Base-by-base conservation (phyloP, 2,329 filamentous ascomycete genomes). In the Stemphylium lycopersici region DNA sequence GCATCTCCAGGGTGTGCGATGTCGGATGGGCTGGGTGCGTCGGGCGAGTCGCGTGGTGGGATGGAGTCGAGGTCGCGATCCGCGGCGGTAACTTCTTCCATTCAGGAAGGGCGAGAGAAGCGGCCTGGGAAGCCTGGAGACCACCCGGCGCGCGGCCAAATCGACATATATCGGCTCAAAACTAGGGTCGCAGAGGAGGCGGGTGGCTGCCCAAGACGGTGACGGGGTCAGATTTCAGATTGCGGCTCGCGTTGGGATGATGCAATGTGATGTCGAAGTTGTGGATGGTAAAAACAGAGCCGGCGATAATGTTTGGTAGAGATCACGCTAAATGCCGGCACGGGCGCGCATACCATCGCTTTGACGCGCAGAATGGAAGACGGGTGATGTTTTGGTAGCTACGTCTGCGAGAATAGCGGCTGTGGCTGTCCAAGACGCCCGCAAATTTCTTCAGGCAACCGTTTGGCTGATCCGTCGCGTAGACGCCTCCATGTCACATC, bases 81-180 rank as follows among this genome's bases (percentile, higher is more conserved):
- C 61, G 62, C 65, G 59, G 65, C 59, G 62, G 67, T 65, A 65
- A 65, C 63, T 65, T 62, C 58, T 59, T 69, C 68, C 69, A 71
- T 69, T 67, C 65, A 69, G 57, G 53, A 57, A 64, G 61, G 57
- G 60, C 64, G 65, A 56, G 56, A 55, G 59, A 58, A 39, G 61
- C 58, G 62, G 65, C 58, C 63, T 60, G 52, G 60, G 71, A 61
- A 66, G 65, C 58, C 63, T 61, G 47, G 55, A 71, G 64, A 71
- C 69, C 67, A 69, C 72, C 69, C 59, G 56, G 59, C 63, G 61
- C 68, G 59, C 59, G 62, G 60, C 65, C 64, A 65, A 68, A 63
- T 56, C 55, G 58, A 59, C 68, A 70, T 70, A 48, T 63, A 71
- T 58, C 55, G 56, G 48, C 51, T 42, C 63, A 59, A 67, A 64